phyloP scores from a whole-genome alignment of 768 basidiomycete genomes.

The Ramaria rubella region DNA sequence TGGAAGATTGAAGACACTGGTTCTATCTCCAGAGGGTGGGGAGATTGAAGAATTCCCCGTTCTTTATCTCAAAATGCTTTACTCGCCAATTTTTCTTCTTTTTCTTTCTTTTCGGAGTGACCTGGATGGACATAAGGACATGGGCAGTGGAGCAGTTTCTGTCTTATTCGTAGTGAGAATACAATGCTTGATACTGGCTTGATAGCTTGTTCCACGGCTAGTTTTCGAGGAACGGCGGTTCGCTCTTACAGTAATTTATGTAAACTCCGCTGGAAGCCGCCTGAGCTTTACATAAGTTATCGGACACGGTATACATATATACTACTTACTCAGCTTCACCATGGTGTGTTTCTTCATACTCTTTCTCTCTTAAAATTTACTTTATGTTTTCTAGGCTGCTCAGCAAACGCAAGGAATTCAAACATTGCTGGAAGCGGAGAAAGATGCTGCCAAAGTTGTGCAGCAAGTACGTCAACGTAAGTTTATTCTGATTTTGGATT shows the following conservation, averaged over 20 bases:
- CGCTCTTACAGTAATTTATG: no score
- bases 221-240: no score
- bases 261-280: no score
- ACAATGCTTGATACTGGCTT: no score
- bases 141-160: neutral
- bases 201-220: no score
- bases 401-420: constrained; percentile 94
- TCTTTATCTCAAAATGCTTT: neutral
- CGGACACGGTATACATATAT: no score
- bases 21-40: constrained; percentile 9
- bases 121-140: neutral
- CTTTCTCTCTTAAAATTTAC: neutral
- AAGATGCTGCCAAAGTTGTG: constrained; percentile 94
- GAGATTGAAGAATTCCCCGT: constrained; percentile 2
- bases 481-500: constrained; percentile 24
- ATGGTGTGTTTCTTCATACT: neutral
- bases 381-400: constrained; percentile 45
- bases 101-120: neutral
- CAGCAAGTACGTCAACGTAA: constrained; percentile 92
- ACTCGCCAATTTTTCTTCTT: neutral
- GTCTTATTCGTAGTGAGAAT: neutral
- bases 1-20: constrained; percentile 10
- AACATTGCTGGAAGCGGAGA: no score
- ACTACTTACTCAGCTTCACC: no score
- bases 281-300: no score